Evolutionary conservation across 352 stramenopile species (phyloP), one percentile per base, ranked within the genome.

Genomic region (Sclerospora graminicola): DNA sequence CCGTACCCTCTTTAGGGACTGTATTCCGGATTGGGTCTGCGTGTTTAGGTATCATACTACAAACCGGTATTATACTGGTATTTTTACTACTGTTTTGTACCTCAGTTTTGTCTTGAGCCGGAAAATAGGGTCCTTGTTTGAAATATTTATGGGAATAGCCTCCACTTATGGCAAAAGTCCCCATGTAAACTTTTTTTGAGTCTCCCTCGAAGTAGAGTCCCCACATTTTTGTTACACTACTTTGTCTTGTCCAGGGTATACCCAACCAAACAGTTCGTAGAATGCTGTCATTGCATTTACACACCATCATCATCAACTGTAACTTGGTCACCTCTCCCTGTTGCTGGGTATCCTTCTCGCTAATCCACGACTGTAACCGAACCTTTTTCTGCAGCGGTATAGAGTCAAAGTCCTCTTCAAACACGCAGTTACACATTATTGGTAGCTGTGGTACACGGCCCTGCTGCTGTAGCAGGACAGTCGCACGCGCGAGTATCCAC

Each of bases 211-310:
- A n/a, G n/a, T n/a, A n/a, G n/a, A n/a, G n/a, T n/a, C n/a, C n/a
- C n/a, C n/a, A n/a, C n/a, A n/a, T n/a, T n/a, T n/a, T n/a, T n/a
- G n/a, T n/a, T n/a, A n/a, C n/a, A n/a, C n/a, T n/a, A n/a, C n/a
- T 39, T 46, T 37, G 11, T 41, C 35, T 8, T 51, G 41, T n/a
- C 36, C 41, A 14, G 41, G 41, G n/a, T 46, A 57, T 28, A 51
- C 29, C 69, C 69, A 82, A 3, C 69, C 63, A n/a, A 43, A 82
- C 69, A 1, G 69, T 79, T 45, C 69, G 69, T 15, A 82, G 39
- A 18, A 76, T 43, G 2, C 63, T 66, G 50, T 49, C 27, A 69
- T 40, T 18, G 66, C 41, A 20, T 44, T 52, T 5, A 37, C 44
- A 37, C 44, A 0, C 16, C 38, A 33, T 66, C 57, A 43, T 32